These are phyloP conservation scores for Monilinia fructicola DNA, from an alignment of 2,329 filamentous ascomycete species.

Conservation along the genomic window DNA sequence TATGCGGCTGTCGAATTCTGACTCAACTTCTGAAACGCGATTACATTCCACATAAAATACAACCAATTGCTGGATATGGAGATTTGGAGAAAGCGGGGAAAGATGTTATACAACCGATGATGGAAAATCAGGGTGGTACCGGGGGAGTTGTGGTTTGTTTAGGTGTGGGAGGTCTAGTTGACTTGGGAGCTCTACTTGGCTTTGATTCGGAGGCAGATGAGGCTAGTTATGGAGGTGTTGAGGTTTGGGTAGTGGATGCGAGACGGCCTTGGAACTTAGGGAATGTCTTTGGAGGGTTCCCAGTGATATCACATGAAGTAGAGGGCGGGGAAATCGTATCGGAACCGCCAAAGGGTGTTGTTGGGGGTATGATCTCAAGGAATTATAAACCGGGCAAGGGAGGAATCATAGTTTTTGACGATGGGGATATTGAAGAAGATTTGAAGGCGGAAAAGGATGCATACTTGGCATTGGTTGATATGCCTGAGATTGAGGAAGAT, in stretches of 20 bases:
- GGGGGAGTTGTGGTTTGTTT: constrained; percentile 90
- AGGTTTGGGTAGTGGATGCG: constrained; percentile 92
- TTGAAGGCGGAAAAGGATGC: constrained; percentile 73
- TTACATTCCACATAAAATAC: constrained; percentile 96
- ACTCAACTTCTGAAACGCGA: constrained; percentile 93
- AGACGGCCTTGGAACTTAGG: constrained; percentile 91
- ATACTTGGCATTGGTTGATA: constrained; percentile 80
- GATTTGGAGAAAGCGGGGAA: constrained; percentile 79
- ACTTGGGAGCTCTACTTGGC: constrained; percentile 77
- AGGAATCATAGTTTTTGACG: constrained; percentile 91
- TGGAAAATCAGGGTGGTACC: constrained; percentile 76
- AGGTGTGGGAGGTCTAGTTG: constrained; percentile 87
- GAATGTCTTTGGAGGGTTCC: constrained; percentile 83
- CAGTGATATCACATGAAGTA: constrained; percentile 49
- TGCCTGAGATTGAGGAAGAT: constrained; percentile 76
- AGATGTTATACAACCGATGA: constrained; percentile 82
- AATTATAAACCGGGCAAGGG: constrained; percentile 76
- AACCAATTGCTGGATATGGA: constrained; percentile 88
- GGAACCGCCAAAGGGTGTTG: constrained; percentile 64
- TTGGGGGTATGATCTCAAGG: constrained; percentile 68
- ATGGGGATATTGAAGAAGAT: constrained; percentile 90
- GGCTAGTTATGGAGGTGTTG: constrained; percentile 74
- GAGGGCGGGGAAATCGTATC: constrained; percentile 43
- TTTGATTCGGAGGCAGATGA: constrained; percentile 67
- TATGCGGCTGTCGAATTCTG: constrained; percentile 93